A percentile compares a stretch with the other conserved stretches of the same genome.
phyloP scores from a whole-genome alignment of 2,329 filamentous ascomycete species.

The Talaromyces sp. region DNA sequence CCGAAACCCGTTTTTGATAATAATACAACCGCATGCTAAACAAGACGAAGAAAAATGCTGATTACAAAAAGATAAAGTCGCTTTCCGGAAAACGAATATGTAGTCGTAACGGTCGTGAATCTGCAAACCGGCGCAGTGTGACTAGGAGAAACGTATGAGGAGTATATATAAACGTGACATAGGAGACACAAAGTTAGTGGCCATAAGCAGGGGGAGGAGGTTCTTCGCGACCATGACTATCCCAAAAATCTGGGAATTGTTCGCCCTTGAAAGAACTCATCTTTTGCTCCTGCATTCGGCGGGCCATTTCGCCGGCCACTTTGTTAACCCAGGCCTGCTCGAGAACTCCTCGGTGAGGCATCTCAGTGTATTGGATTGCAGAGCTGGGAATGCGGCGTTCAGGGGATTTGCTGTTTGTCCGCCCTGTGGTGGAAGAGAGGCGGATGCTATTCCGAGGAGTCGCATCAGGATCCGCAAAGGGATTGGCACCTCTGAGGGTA shows the following conservation, averaged over 20 bases:
- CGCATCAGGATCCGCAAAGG: conserved; percentile 23
- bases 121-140: conserved; percentile 11
- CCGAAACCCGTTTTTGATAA: neutral
- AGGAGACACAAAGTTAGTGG: conserved; percentile 22
- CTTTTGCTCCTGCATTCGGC: conserved; percentile 82
- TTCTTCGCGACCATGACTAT: conserved; percentile 31
- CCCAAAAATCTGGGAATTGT: conserved; percentile 32
- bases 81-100: conserved; percentile 6
- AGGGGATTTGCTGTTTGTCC: conserved; percentile 12
- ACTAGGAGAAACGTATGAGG: conserved; percentile 10
- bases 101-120: conserved; percentile 13
- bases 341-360: conserved; percentile 18
- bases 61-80: conserved; percentile 7
- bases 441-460: conserved; percentile 29
- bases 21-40: neutral
- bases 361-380: conserved; percentile 26
- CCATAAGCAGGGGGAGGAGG: conserved; percentile 42
- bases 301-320: conserved; percentile 86
- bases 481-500: conserved; percentile 8
- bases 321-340: conserved; percentile 50
- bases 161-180: neutral
- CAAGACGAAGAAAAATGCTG: conserved; percentile 1
- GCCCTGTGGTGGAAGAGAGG: conserved; percentile 6
- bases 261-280: conserved; percentile 22
- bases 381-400: conserved; percentile 27